These are phyloP conservation scores for Evernia prunastri DNA, from an alignment of 495 filamentous ascomycete genomes.

Conservation along the genomic window DNA sequence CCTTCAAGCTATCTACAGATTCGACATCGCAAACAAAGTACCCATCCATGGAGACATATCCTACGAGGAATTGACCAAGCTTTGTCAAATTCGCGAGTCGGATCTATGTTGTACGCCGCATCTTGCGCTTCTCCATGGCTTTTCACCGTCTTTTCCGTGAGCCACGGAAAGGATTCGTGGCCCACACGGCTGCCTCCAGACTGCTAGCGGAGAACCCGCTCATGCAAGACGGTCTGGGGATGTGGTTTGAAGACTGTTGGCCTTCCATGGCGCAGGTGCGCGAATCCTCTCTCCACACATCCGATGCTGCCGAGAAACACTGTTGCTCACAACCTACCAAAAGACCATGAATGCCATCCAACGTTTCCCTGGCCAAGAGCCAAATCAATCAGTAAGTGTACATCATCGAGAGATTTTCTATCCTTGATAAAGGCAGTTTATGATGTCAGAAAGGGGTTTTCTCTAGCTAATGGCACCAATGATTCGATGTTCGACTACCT, in stretches of 20 bases:
- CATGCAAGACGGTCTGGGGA: slow-evolving; percentile 43
- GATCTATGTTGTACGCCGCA: slow-evolving; percentile 45
- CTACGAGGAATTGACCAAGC: slow-evolving; percentile 37
- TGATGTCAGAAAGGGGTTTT: slow-evolving; percentile 1
- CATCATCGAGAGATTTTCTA: too few species aligned
- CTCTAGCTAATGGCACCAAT: slow-evolving; percentile 18
- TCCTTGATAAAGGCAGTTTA: not conserved
- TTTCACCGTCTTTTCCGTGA: slow-evolving; percentile 44
- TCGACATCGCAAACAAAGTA: slow-evolving; percentile 29
- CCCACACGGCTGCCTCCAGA: slow-evolving; percentile 45
- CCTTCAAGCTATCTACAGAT: slow-evolving; percentile 34
- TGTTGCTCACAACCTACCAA: not conserved
- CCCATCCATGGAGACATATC: slow-evolving; percentile 38
- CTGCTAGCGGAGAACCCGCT: slow-evolving; percentile 39
- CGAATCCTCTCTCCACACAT: too few species aligned
- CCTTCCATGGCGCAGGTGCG: slow-evolving; percentile 16
- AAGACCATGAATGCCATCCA: not conserved
- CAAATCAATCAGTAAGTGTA: too few species aligned
- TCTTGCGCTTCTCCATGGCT: slow-evolving; percentile 50
- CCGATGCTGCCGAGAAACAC: not conserved
- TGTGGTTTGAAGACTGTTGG: slow-evolving; percentile 26
- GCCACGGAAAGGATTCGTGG: slow-evolving; percentile 38
- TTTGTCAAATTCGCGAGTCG: slow-evolving; percentile 38
- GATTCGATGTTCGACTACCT: slow-evolving; percentile 24
- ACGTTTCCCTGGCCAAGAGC: too few species aligned